Evolutionary conservation across 2,329 filamentous ascomycete species (phyloP).

Genomic region (Chalaropsis ovoidea): DNA sequence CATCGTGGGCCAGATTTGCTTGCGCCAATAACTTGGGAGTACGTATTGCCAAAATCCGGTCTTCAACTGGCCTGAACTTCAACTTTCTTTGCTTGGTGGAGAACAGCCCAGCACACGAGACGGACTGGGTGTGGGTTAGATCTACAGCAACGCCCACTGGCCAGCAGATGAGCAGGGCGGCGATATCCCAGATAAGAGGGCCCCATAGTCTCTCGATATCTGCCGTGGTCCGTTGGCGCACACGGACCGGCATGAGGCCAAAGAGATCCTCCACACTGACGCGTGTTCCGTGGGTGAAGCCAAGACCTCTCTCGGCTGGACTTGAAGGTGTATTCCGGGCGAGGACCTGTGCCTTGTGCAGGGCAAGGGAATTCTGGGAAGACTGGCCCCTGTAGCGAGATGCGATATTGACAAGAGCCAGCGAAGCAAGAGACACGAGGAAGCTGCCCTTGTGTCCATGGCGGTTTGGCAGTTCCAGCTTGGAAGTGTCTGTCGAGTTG

Average conservation of each 20-base stretch:
- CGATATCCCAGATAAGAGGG: conserved; percentile 47
- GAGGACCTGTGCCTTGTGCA: conserved; percentile 60
- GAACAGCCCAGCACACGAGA: background rate
- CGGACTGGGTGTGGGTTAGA: conserved; percentile 31
- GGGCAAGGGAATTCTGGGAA: conserved; percentile 53
- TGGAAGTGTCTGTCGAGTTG: conserved; percentile 20
- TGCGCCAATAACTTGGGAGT: conserved; percentile 51
- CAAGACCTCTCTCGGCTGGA: conserved; percentile 46
- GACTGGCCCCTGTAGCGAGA: conserved; percentile 56
- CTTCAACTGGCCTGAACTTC: conserved; percentile 8
- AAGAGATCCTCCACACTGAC: conserved; percentile 73
- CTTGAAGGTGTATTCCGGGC: conserved; percentile 53
- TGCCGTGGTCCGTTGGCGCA: conserved; percentile 60
- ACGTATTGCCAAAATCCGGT: conserved; percentile 25
- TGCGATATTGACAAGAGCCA: conserved; percentile 67
- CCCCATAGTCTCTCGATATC: conserved; percentile 55
- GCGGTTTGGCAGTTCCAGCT: conserved; percentile 26
- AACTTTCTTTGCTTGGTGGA: conserved; percentile 6
- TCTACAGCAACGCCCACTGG: conserved; percentile 45
- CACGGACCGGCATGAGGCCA: conserved; percentile 79
- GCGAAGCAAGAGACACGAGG: conserved; percentile 60
- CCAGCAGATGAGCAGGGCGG: conserved; percentile 63
- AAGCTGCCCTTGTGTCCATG: conserved; percentile 67
- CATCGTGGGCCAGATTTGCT: conserved; percentile 43
- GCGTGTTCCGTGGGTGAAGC: conserved; percentile 59